Evolutionary conservation across 768 basidiomycete genomes (phyloP), one percentile per base, ranked within the genome.

Genomic region (Guyanaporus albipodus): DNA sequence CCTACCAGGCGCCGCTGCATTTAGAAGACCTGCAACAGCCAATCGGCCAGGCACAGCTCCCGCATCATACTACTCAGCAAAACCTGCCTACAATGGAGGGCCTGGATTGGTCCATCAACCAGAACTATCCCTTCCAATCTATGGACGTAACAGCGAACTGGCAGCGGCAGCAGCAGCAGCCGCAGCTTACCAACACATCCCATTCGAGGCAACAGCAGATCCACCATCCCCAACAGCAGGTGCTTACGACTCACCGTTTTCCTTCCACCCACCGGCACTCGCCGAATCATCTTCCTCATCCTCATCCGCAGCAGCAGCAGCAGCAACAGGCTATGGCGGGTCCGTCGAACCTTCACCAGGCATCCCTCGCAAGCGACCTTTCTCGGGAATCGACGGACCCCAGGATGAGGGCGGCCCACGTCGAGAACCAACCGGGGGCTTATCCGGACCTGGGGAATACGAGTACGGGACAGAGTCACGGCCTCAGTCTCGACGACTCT

Each of bases 401-500:
- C 54, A 54, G 65, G 73, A 73, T 64, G 73, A 70, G 62, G 67
- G 63, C n/a, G n/a, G n/a, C n/a, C 22, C 61, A 55, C 67, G 70
- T 50, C 68, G 71, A 64, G 73, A 71, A 55, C 58, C 61, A 52
- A 58, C 37, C 55, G 23, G 47, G 56, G 56, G 57, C 35, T 19
- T 62, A 59, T 28, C 58, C 54, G 61, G 61, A 64, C 52, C 55
- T 63, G 45, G 54, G 43, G 73, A 74, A 35, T 81, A 84, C 73
- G 83, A 84, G 45, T 84, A 85, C 68, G 87, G 80, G 19, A 62
- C 75, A 54, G 85, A 87, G 55, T 87, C 84, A 59, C 75, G 87
- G 58, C 87, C 87, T 53, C 81, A 85, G 61, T 86, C 83, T 70
- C 77, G 87, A 57, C 71, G 87, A 50, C 80, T 90, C 77, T 76